Conservation (phyloP, 352 stramenopile genomes). For the Globisporangium sylvaticum region DNA sequence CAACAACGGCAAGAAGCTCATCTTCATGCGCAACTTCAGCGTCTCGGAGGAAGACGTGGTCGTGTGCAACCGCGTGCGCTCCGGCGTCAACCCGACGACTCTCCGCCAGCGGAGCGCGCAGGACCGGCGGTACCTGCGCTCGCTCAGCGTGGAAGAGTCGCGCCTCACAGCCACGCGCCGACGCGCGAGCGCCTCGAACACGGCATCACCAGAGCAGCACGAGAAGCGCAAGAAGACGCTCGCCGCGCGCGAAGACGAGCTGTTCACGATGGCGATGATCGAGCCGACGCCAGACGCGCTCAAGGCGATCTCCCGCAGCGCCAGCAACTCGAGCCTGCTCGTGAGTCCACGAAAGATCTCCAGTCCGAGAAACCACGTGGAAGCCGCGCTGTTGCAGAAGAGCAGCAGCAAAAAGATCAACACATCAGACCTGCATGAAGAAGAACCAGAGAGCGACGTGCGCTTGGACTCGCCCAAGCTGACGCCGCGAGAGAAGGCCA, state of each 20-base stretch:
- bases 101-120: constrained; percentile 37
- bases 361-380: constrained; percentile 8
- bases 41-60: constrained; percentile 62
- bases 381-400: neutral
- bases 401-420: constrained; percentile 6
- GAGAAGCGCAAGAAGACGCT: constrained; percentile 13
- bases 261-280: constrained; percentile 11
- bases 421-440: neutral
- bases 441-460: constrained; percentile 14
- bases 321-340: constrained; percentile 5
- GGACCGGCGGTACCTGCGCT: constrained; percentile 42
- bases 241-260: constrained; percentile 6
- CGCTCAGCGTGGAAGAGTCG: constrained; percentile 46
- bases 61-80: constrained; percentile 67
- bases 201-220: constrained; percentile 19
- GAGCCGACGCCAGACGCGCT: constrained; percentile 8
- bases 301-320: constrained; percentile 2
- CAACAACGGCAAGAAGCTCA: constrained; percentile 43
- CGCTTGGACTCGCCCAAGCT: constrained; percentile 33
- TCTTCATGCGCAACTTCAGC: constrained; percentile 62
- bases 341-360: constrained; percentile 15
- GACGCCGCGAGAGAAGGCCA: constrained; percentile 55
- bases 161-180: constrained; percentile 39
- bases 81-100: constrained; percentile 40
- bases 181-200: constrained; percentile 15